Evolutionary conservation across 2,329 filamentous ascomycete genomes (phyloP).

Genomic region (Pseudopithomyces maydicus): DNA sequence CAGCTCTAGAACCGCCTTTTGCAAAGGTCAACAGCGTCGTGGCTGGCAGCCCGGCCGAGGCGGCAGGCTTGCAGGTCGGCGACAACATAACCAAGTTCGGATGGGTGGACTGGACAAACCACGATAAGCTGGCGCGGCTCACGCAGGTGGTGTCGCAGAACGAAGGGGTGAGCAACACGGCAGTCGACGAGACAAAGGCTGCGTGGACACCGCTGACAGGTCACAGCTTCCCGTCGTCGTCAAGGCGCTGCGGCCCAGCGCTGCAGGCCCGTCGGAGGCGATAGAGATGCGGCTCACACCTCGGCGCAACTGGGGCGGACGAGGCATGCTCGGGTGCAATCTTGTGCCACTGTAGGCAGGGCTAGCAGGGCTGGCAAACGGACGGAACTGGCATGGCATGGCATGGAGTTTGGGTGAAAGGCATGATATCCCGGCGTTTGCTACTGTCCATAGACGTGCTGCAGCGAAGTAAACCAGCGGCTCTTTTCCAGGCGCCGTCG

Average conservation of each 20-base stretch:
- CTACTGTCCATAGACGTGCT: constrained; percentile 16
- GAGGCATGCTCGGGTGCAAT: constrained; percentile 89
- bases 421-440: constrained; percentile 43
- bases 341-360: constrained; percentile 72
- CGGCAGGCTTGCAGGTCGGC: constrained; percentile 78
- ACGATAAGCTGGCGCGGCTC: constrained; percentile 83
- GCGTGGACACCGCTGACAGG: constrained; percentile 28
- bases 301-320: constrained; percentile 83
- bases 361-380: constrained; percentile 9
- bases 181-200: constrained; percentile 5
- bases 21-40: constrained; percentile 89
- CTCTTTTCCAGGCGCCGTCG: background rate
- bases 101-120: constrained; percentile 79
- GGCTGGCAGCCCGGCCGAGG: constrained; percentile 76
- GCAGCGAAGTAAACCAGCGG: background rate
- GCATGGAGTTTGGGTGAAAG: constrained; percentile 36
- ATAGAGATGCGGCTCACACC: constrained; percentile 76
- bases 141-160: constrained; percentile 89
- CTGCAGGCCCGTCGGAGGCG: constrained; percentile 49
- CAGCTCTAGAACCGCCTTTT: constrained; percentile 68
- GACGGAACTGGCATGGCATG: constrained; percentile 37
- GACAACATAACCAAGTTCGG: constrained; percentile 88
- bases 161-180: constrained; percentile 73
- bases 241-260: constrained; percentile 60
- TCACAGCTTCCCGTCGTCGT: constrained; percentile 71